Evolutionary conservation across 768 basidiomycete genomes (phyloP), one percentile per base, ranked within the genome.

Genomic region (Chalciporus piperatus): DNA sequence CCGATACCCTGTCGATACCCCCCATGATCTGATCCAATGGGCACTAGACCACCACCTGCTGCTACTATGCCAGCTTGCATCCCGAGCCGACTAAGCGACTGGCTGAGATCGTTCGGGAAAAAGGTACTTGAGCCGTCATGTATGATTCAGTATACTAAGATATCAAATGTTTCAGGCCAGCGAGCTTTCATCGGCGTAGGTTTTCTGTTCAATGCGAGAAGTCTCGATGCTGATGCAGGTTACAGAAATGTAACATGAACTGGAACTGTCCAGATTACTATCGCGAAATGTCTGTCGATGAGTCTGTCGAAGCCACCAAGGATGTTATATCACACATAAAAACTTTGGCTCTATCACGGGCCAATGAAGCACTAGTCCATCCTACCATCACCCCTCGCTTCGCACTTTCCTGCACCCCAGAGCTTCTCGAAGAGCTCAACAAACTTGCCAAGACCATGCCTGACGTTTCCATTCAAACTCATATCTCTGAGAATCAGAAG

Each of bases 301-400:
- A 64, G 11, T 93, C 94, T 7, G 57, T 94, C 1, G 61, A 65
- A 0, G 77, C 77, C 42, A 95, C 94, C 0, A 66, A 72, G 41
- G 72, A 74, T 16, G 75, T 95, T 23, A 84, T 98, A 56, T 51
- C 74, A 0, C 72, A 95, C 70, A 85, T 97, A 61, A 80, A 80
- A 35, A 64, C 77, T 5, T 70, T 92, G 44, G 67, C 79, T 3
- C 63, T 67, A 10, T 60, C 70, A 20, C 56, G 62, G 22, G 55
- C 60, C 22, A 62, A 65, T 41, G 73, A 77, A 51, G 76, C 82
- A 2, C 81, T 95, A 7, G 87, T 98, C 10, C 89, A 89, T 50
- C 96, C 96, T 5, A 84, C 93, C 61, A 72, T 98, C 39, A 98
- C 96, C 0, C 96, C 96, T 13, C 89, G 96, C n/a, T 98, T 98